phyloP scores from a whole-genome alignment of 2,329 filamentous ascomycete genomes.

The Acrocalymma vagum region DNA sequence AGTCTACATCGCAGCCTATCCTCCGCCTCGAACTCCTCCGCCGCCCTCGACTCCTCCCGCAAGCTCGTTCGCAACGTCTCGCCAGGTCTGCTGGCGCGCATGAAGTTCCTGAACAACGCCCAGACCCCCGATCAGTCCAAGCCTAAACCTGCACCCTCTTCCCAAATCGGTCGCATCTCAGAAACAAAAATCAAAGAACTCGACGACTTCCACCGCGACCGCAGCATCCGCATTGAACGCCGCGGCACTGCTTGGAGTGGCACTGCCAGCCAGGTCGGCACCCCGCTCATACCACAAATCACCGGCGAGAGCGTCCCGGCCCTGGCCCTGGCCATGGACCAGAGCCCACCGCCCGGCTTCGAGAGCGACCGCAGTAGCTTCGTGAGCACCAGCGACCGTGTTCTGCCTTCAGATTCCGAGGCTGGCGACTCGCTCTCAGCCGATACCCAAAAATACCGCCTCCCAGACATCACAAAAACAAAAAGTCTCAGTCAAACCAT shows the following conservation, averaged over 20 bases:
- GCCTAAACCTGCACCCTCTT: slow-evolving; percentile 26
- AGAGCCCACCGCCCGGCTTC: slow-evolving; percentile 40
- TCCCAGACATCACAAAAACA: slow-evolving; percentile 76
- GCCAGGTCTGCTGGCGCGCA: slow-evolving; percentile 54
- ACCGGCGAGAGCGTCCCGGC: slow-evolving; percentile 48
- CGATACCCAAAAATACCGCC: slow-evolving; percentile 77
- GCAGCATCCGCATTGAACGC: slow-evolving; percentile 65
- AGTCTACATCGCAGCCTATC: slow-evolving; percentile 21
- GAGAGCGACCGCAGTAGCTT: slow-evolving; percentile 58
- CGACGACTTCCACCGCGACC: slow-evolving; percentile 70
- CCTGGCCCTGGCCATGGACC: slow-evolving; percentile 49
- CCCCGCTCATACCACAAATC: slow-evolving; percentile 40
- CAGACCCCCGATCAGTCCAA: slow-evolving; percentile 46
- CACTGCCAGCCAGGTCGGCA: slow-evolving; percentile 52
- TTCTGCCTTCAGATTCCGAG: slow-evolving; percentile 62
- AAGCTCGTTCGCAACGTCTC: slow-evolving; percentile 50
- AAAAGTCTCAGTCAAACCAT: slow-evolving; percentile 58
- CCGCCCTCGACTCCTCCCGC: slow-evolving; percentile 31
- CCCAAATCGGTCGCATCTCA: slow-evolving; percentile 71
- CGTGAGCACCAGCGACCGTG: slow-evolving; percentile 62
- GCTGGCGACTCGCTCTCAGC: slow-evolving; percentile 60
- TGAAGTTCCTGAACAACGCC: slow-evolving; percentile 52
- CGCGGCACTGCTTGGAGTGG: slow-evolving; percentile 78
- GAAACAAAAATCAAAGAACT: slow-evolving; percentile 75
- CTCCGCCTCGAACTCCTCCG: slow-evolving; percentile 17